Percentiles rank a stretch among this genome's conserved stretches.
Conservation (phyloP, 805 yeast genomes). For the Cyberlindnera mississippiensis region DNA sequence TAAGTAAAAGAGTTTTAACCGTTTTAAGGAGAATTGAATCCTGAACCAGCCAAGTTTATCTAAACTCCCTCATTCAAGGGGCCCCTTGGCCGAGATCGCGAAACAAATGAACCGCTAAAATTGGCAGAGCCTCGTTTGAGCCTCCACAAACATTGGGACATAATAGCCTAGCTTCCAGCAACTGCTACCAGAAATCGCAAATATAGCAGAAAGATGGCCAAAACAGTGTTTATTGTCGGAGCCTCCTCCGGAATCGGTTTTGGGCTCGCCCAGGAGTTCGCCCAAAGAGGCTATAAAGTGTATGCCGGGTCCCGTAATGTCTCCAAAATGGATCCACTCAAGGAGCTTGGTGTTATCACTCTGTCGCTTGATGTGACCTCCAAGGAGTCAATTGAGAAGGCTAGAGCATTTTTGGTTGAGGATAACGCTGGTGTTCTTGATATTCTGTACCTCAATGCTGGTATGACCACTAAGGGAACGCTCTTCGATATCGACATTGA, state of each 20-base stretch:
- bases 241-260: slow-evolving; percentile 60
- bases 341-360: slow-evolving; percentile 30
- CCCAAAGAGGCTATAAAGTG: slow-evolving; percentile 37
- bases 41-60: too few species aligned
- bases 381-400: slow-evolving; percentile 27
- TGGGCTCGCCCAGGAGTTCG: slow-evolving; percentile 42
- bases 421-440: slow-evolving; percentile 34
- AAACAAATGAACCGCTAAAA: too few species aligned
- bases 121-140: too few species aligned
- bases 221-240: slow-evolving; percentile 52
- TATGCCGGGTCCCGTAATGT: slow-evolving; percentile 33
- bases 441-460: slow-evolving; percentile 41
- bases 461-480: slow-evolving; percentile 26
- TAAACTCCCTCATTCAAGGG: too few species aligned
- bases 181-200: too few species aligned
- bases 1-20: too few species aligned
- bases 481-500: slow-evolving; percentile 33
- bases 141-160: too few species aligned
- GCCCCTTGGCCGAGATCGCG: too few species aligned
- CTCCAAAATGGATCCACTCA: slow-evolving; percentile 29
- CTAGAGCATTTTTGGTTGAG: slow-evolving; percentile 24
- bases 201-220: slow-evolving; percentile 1
- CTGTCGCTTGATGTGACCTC: slow-evolving; percentile 35
- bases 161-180: too few species aligned
- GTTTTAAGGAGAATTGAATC: too few species aligned